Evolutionary conservation across 345 rosid species (phyloP).

Genomic region (Ailanthus altissimus): DNA sequence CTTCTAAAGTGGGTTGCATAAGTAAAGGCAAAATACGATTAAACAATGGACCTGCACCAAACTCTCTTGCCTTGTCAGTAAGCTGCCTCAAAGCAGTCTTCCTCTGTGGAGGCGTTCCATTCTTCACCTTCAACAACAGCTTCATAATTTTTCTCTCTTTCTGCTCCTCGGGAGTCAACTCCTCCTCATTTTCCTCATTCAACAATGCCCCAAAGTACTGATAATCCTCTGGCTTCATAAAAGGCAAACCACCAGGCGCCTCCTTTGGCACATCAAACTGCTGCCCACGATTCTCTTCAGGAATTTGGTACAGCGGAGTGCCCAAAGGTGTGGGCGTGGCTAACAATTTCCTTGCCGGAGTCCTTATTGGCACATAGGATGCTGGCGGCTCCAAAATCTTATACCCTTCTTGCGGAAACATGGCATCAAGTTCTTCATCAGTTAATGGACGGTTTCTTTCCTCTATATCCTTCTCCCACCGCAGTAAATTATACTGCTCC

Average conservation of each 20-base stretch:
- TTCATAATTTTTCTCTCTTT: conserved; percentile 98
- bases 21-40: conserved; percentile 86
- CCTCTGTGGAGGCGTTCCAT: conserved; percentile 98
- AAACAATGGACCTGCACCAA: conserved; percentile 96
- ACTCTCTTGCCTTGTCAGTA: conserved; percentile 95
- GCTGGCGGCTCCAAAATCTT: conserved; percentile 94
- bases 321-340: conserved; percentile 95
- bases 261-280: conserved; percentile 96
- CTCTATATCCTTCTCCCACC: conserved; percentile 99
- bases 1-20: conserved; percentile 98
- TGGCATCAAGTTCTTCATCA: conserved; percentile 96
- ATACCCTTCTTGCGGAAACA: conserved; percentile 93
- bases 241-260: conserved; percentile 84
- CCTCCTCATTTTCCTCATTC: conserved; percentile 93
- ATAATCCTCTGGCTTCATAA: conserved; percentile 98
- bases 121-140: conserved; percentile 92
- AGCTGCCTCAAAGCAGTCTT: conserved; percentile 97
- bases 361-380: conserved; percentile 89
- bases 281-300: conserved; percentile 94
- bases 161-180: conserved; percentile 88
- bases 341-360: conserved; percentile 82
- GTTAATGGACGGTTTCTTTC: conserved; percentile 95
- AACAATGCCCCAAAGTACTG: conserved; percentile 85
- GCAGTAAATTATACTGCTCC: conserved; percentile 80
- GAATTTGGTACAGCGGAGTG: conserved; percentile 81